Evolutionary conservation across 2,329 filamentous ascomycete species (phyloP), one percentile per base, ranked within the genome.

Genomic region (Tolypocladium tropicale): DNA sequence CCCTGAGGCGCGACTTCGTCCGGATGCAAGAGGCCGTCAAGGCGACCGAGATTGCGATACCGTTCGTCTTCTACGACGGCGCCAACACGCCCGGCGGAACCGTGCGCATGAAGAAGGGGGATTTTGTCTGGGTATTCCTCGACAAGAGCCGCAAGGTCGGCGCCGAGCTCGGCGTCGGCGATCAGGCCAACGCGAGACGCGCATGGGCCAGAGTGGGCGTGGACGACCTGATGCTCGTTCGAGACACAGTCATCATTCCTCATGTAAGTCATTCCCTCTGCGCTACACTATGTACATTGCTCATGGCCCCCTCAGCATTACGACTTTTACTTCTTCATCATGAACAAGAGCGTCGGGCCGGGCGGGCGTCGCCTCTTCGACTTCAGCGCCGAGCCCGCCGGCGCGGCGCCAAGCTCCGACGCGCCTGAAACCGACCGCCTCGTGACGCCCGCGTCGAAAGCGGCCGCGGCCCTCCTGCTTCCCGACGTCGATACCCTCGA

Each of bases 41-140:
- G 73, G 83, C 84, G 23, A 92, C 91, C 10, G 92, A 96, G 66
- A 89, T 99, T 55, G 80, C 88, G 18, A 86, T 99, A 34, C 94
- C 94, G 0, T 99, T 97, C 70, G 90, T 97, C 4, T 97, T 97
- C 68, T 97, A 96, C 73, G 93, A 97, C 63, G 94, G 94, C 18
- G 90, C 90, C 25, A 93, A 95, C 68, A 88, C 89, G 12, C 89
- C 92, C 0, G 90, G 91, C 18, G 92, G 93, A 1, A 81, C 81
- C 16, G 92, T 93, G 52, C 85, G 86, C 57, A 82, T 97, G 53
- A 95, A 91, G 71, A 99, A 99, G 72, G 93, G 94, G 11, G 94
- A 97, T 66, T 87, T 85, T 56, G 79, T 95, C 30, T 97, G 94
- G 94, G 75, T 96, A 1, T 96, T 97, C 61, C 76, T 99, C 3